Evolutionary conservation across 305 asterid species (phyloP).

Genomic region (Fraxinus baroniana): DNA sequence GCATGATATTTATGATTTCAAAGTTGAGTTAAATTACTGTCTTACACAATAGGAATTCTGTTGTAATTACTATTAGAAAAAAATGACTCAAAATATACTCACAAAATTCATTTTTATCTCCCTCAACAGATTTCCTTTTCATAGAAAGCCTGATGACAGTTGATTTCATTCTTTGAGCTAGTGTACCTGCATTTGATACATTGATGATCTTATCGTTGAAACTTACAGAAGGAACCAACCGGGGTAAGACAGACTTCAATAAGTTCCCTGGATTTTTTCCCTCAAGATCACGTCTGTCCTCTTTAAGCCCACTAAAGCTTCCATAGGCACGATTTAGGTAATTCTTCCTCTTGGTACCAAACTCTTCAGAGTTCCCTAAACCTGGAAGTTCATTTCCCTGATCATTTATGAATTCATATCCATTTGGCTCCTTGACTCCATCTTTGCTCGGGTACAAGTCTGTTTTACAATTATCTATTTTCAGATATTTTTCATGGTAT

Average conservation of each 20-base stretch:
- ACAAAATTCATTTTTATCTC: conserved; percentile 54
- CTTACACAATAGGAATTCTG: neutral
- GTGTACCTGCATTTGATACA: conserved; percentile 38
- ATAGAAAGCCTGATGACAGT: conserved; percentile 77
- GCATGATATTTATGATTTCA: conserved; percentile 8
- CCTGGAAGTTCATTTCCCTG: conserved; percentile 41
- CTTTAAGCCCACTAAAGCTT: conserved; percentile 57
- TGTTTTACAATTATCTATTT: conserved; percentile 39
- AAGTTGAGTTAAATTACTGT: conserved; percentile 2
- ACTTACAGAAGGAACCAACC: conserved; percentile 61
- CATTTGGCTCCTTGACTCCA: conserved; percentile 46
- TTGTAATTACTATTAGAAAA: neutral
- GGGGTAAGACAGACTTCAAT: conserved; percentile 71
- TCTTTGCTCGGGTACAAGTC: conserved; percentile 40
- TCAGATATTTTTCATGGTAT: conserved; percentile 51
- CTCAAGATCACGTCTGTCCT: conserved; percentile 42
- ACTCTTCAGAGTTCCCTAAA: conserved; percentile 41
- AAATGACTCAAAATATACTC: conserved; percentile 30
- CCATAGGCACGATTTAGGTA: conserved; percentile 45
- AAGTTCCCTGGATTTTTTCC: conserved; percentile 58
- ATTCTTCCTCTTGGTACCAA: conserved; percentile 45
- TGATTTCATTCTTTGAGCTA: conserved; percentile 65
- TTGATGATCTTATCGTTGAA: conserved; percentile 57
- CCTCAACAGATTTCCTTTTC: conserved; percentile 69
- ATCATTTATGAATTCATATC: conserved; percentile 27